Base-by-base conservation (phyloP, 192 early-diverging fungal species). In the Gigaspora rosea region DNA sequence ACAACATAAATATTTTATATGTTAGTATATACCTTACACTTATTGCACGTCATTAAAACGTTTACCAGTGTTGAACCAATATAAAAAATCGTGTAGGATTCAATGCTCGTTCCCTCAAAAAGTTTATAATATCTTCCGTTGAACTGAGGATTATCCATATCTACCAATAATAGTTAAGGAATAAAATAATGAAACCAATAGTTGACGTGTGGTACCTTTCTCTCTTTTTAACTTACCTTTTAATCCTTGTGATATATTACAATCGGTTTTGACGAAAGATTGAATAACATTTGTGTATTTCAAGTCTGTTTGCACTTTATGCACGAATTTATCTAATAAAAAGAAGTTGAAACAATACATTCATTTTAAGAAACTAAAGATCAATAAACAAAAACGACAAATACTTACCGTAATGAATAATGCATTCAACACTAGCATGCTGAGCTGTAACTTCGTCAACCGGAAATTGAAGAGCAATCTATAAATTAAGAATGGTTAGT, bases 371-470 rank as follows among this genome's bases (percentile, higher is more conserved):
- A 27, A 27, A 27, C 27, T 27, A 27, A 27, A 27, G 27, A 27
- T 27, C 27, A 27, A 27, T 27, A 27, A 27, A 1, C 1, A 27
- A 27, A n/a, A 27, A 27, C 27, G 27, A 27, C 27, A 27, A 27
- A 27, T 27, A 1, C 27, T 27, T 88, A 78, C 86, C 98, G 86
- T 94, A 99, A 82, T 99, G 98, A 41, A 99, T 89, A 41, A 99
- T 91, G n/a, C 94, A 78, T 59, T 98, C 94, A 15, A 95, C 90
- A 9, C 82, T 66, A 48, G 90, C 91, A 78, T 99, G 98, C 81
- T 95, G 88, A 8, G 96, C 96, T 27, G 98, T 96, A 2, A 99
- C 92, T 77, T 97, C 95, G 80, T 99, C 98, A 1, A 97, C 97
- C 1, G 97, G 95, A 82, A 99, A 99, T 82, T 99, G 97, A 56